phyloP scores from a whole-genome alignment of 768 basidiomycete genomes.

The Leccinum disarticulatum region DNA sequence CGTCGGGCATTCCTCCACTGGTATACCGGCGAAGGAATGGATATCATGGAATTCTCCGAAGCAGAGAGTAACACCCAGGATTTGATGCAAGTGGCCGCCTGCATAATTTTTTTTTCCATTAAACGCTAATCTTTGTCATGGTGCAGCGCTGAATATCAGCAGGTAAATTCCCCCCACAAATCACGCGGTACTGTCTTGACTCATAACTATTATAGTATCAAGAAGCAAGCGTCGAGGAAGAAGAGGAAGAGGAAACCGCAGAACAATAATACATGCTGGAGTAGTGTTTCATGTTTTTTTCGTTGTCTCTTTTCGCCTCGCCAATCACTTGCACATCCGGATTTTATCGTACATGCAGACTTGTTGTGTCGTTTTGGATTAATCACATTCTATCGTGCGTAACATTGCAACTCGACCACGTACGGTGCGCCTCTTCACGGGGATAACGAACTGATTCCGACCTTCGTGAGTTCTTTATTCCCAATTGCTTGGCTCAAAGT shows the following conservation, averaged over 20 bases:
- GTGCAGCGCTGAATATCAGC: slow-evolving; percentile 85
- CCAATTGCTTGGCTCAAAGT: neutral
- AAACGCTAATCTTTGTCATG: slow-evolving; percentile 4
- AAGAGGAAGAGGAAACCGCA: slow-evolving; percentile 32
- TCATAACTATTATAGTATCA: slow-evolving; percentile 46
- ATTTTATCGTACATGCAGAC: slow-evolving; percentile 16
- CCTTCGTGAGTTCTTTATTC: neutral
- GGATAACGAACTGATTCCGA: neutral
- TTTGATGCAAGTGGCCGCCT: slow-evolving; percentile 61
- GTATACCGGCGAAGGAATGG: slow-evolving; percentile 94
- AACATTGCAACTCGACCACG: neutral
- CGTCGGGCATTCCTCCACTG: slow-evolving; percentile 86
- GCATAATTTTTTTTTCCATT: slow-evolving; percentile 1
- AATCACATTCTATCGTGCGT: slow-evolving; percentile 5
- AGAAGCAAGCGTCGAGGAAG: slow-evolving; percentile 49
- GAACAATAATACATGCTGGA: slow-evolving; percentile 30
- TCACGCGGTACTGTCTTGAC: neutral
- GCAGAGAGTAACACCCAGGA: slow-evolving; percentile 83
- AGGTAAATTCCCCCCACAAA: slow-evolving; percentile 40
- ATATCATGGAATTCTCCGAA: slow-evolving; percentile 77
- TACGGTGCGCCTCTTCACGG: neutral
- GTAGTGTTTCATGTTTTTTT: neutral
- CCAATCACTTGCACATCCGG: slow-evolving; percentile 1
- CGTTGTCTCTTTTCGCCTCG: neutral
- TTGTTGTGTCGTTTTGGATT: slow-evolving; percentile 20